phyloP scores from a whole-genome alignment of 2,329 filamentous ascomycete species.

The Talaromyces sp. region DNA sequence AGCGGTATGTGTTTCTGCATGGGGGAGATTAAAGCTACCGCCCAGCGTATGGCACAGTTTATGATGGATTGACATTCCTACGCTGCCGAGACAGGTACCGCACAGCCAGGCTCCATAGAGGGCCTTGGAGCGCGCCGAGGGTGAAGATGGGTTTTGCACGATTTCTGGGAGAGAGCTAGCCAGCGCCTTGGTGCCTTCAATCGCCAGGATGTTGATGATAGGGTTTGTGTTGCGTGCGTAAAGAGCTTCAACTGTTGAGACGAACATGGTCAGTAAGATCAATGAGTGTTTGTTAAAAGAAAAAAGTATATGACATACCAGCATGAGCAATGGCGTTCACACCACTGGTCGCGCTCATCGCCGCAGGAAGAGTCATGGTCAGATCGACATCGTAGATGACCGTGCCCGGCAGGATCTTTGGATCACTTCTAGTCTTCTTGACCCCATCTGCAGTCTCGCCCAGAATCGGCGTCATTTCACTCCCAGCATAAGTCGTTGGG shows the following conservation, averaged over 20 bases:
- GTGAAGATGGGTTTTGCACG: conserved; percentile 39
- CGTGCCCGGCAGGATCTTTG: conserved; percentile 54
- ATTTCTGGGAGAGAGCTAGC: conserved; percentile 51
- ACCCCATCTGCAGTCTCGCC: conserved; percentile 56
- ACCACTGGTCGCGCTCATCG: conserved; percentile 53
- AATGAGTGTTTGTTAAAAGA: background rate
- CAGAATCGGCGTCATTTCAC: conserved; percentile 61
- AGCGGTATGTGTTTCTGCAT: conserved; percentile 61
- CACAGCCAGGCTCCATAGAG: conserved; percentile 63
- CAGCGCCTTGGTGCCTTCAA: conserved; percentile 53
- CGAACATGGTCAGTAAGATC: background rate
- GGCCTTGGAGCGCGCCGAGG: conserved; percentile 47
- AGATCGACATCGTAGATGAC: conserved; percentile 63
- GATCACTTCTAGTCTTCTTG: conserved; percentile 55
- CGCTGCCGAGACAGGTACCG: conserved; percentile 54
- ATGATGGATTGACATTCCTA: conserved; percentile 61
- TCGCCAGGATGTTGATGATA: conserved; percentile 53
- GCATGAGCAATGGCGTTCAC: conserved; percentile 63
- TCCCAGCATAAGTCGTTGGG: conserved; percentile 58
- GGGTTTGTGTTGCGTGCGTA: conserved; percentile 60
- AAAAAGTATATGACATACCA: conserved; percentile 27
- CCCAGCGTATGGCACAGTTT: conserved; percentile 63
- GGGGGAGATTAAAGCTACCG: conserved; percentile 58
- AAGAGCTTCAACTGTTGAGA: conserved; percentile 51
- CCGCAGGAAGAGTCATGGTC: conserved; percentile 53